phyloP scores from a whole-genome alignment of 78 protist species.

The Chrysochromulina parva region DNA sequence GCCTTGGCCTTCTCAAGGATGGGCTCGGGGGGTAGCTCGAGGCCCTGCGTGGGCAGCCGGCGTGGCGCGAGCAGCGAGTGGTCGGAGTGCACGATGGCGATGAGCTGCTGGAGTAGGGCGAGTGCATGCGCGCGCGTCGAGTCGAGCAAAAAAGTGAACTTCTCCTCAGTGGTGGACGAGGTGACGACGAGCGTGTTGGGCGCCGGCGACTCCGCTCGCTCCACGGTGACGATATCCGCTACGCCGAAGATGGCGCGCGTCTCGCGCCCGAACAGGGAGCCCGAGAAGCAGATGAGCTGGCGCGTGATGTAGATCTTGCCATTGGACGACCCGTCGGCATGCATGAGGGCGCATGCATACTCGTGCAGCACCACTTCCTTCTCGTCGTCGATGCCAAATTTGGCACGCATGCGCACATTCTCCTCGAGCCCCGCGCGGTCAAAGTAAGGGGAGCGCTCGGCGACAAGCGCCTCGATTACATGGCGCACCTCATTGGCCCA shows the following conservation, averaged over 20 bases:
- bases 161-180: neutral
- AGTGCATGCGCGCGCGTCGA: neutral
- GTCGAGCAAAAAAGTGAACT: neutral
- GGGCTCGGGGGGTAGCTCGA: neutral
- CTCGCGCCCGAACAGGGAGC: constrained; percentile 3
- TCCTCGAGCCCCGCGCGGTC: neutral
- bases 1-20: neutral
- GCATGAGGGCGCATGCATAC: neutral
- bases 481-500: neutral
- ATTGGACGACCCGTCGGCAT: neutral
- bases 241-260: neutral
- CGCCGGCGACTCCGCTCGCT: neutral
- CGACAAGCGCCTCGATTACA: neutral
- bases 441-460: neutral
- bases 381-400: neutral
- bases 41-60: neutral
- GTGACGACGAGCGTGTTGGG: neutral
- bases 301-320: constrained; percentile 14
- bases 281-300: neutral
- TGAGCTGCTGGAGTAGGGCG: neutral
- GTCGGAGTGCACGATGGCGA: neutral
- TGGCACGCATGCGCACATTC: neutral
- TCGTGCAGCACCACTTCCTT: neutral
- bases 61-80: neutral
- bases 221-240: neutral